Base-by-base conservation (phyloP, 495 filamentous ascomycete genomes). In the Sordaria brevicollis region DNA sequence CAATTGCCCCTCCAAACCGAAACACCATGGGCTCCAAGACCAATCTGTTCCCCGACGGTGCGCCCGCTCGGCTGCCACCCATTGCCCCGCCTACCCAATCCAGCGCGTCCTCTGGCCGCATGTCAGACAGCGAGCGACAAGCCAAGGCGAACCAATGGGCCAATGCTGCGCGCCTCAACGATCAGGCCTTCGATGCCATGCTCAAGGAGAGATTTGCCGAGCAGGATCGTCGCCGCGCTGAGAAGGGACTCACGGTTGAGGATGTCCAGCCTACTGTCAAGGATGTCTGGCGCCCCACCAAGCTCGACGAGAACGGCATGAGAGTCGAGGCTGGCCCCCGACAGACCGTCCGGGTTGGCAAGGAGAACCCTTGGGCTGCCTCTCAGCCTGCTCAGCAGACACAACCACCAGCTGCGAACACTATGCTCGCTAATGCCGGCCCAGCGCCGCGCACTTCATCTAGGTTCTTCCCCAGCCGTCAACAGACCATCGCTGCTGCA, bases 241-340 rank as follows among this genome's bases (percentile, higher is more conserved):
- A 75, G 5, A 72, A 77, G 36, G 79, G 79, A 4, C 72, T 74
- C 4, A 70, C 73, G 7, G 15, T 76, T 5, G 67, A 76, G 8
- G 78, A 82, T 70, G 36, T 77, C 17, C 81, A 83, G 67, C 75
- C 86, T 13, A 76, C 76, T 17, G 87, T 91, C 71, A 86, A 84
- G 67, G 90, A 93, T 67, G 89, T 85, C 4, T 92, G 89, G 88
- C 85, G 86, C 13, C 85, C 87, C 35, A 84, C 86, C 10, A 82
- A 81, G 67, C 71, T 86, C 2, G 83, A 86, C 33, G 84, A 85
- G 2, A 77, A 81, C 25, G 78, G 79, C 7, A 62, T 54, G 36
- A 72, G 80, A 35, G 57, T 67, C 33, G 75, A 78, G 66, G 69
- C 69, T 9, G 68, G 72, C 5, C 35, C 65, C 29, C 76, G 73